Conservation (phyloP, 331 rosid species). For the Ulmus americana region DNA sequence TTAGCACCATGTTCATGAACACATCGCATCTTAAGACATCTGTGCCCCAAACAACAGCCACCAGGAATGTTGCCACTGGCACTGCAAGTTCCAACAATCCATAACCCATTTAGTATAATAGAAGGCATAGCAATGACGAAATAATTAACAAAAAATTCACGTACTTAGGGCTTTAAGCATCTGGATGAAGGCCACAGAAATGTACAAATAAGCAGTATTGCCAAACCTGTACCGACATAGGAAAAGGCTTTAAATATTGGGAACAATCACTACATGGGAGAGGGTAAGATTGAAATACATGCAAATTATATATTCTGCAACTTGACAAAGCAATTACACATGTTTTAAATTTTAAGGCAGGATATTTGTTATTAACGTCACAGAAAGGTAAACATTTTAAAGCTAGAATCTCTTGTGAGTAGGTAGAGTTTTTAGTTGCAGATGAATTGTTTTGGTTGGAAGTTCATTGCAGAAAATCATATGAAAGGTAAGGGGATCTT, state of each 20-base stretch:
- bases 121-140: no score
- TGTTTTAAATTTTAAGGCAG: not conserved
- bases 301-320: no score
- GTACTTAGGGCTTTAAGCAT: constrained; percentile 81
- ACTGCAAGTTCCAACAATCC: not conserved
- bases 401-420: not conserved
- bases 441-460: not conserved
- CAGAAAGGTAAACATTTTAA: not conserved
- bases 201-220: constrained; percentile 72
- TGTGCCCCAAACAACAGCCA: constrained; percentile 12
- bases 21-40: constrained; percentile 17
- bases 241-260: not conserved
- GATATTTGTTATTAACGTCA: not conserved
- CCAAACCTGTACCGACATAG: constrained; percentile 57
- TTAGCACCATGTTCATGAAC: constrained; percentile 20
- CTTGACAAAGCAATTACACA: no score
- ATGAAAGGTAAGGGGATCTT: not conserved
- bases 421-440: not conserved
- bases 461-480: not conserved
- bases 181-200: constrained; percentile 87
- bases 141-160: constrained; percentile 7
- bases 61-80: constrained; percentile 21
- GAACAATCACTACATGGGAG: not conserved
- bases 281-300: no score
- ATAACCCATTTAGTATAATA: not conserved